Conservation (phyloP, 805 yeast species). For the Lipomyces sp. region DNA sequence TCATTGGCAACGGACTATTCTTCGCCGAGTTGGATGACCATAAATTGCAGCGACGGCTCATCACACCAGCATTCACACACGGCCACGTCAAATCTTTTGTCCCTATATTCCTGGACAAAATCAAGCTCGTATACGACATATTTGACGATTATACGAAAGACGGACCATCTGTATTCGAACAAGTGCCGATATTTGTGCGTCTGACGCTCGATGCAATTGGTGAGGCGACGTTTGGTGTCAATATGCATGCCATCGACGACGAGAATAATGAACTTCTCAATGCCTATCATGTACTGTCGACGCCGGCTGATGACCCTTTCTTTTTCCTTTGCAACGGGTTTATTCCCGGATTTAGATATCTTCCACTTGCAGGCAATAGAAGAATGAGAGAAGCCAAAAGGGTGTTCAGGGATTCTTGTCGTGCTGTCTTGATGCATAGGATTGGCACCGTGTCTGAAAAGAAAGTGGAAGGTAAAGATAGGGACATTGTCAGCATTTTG, state of each 20-base stretch:
- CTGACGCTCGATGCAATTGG: slow-evolving; percentile 33
- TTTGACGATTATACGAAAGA: slow-evolving; percentile 14
- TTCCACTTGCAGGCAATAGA: slow-evolving; percentile 25
- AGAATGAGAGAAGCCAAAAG: slow-evolving; percentile 19
- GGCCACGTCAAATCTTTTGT: slow-evolving; percentile 26
- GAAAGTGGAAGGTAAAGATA: slow-evolving; percentile 25
- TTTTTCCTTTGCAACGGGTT: slow-evolving; percentile 19
- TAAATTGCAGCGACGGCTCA: slow-evolving; percentile 30
- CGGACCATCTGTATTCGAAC: slow-evolving; percentile 17
- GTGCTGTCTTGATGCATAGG: slow-evolving; percentile 14
- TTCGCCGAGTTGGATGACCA: slow-evolving; percentile 35
- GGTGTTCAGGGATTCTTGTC: slow-evolving; percentile 19
- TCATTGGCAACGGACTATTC: slow-evolving; percentile 34
- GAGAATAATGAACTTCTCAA: slow-evolving; percentile 28
- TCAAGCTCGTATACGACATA: slow-evolving; percentile 5
- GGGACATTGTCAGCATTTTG: slow-evolving; percentile 28
- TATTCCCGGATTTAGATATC: slow-evolving; percentile 28
- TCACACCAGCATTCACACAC: slow-evolving; percentile 26
- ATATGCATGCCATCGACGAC: slow-evolving; percentile 26
- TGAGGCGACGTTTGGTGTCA: slow-evolving; percentile 29
- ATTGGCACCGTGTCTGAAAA: slow-evolving; percentile 19
- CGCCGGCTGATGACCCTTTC: slow-evolving; percentile 21
- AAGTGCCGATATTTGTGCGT: slow-evolving; percentile 17
- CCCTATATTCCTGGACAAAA: slow-evolving; percentile 26
- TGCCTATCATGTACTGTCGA: slow-evolving; percentile 24